These are phyloP conservation scores for Chlamydomonas reinhardtii DNA, from an alignment of 163 green algal species.

Conservation along the genomic window DNA sequence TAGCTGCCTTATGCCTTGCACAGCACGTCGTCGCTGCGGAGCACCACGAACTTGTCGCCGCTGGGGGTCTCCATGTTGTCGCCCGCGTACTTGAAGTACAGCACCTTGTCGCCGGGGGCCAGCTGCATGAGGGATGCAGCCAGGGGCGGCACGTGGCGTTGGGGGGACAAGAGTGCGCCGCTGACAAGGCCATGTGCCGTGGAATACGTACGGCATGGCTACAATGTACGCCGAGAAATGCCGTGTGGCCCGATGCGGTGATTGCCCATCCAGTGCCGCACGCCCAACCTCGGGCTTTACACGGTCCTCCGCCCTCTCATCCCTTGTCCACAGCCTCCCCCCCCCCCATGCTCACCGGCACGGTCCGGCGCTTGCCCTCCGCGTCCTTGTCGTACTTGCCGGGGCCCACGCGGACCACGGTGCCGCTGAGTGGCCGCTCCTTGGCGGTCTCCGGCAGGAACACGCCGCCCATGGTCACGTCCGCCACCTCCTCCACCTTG, in stretches of 20 bases:
- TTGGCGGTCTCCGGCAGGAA: slow-evolving; percentile 93
- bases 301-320: too few species aligned
- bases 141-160: not conserved
- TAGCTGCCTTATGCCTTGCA: slow-evolving; percentile 77
- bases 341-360: slow-evolving; percentile 43
- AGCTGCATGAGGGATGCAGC: slow-evolving; percentile 52
- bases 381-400: slow-evolving; percentile 82
- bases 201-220: too few species aligned
- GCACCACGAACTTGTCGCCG: slow-evolving; percentile 89
- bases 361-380: slow-evolving; percentile 63
- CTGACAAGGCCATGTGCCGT: too few species aligned
- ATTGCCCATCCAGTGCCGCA: not conserved
- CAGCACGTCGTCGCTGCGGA: slow-evolving; percentile 86
- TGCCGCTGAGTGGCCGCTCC: slow-evolving; percentile 89
- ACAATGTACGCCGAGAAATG: too few species aligned
- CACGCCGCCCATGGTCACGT: slow-evolving; percentile 90
- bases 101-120: slow-evolving; percentile 80
- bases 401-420: slow-evolving; percentile 85
- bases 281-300: too few species aligned
- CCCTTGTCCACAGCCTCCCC: too few species aligned
- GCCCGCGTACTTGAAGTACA: slow-evolving; percentile 98
- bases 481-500: slow-evolving; percentile 81
- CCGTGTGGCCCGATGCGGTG: too few species aligned
- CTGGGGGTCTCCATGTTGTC: slow-evolving; percentile 91
- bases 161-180: not conserved